phyloP scores from a whole-genome alignment of 306 rosid genomes.

The Prosopis cineraria region DNA sequence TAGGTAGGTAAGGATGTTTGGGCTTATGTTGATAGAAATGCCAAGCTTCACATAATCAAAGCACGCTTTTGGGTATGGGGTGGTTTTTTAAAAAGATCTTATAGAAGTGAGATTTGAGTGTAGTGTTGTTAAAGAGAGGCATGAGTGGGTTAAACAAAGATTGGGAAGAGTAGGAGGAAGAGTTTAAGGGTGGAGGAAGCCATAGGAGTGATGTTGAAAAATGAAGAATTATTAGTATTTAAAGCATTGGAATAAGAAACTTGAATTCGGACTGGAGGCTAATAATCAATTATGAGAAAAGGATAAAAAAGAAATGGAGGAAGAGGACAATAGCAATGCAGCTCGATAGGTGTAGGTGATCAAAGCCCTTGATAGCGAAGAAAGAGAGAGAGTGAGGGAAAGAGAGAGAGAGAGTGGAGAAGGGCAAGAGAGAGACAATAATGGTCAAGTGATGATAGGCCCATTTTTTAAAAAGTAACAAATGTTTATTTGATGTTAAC shows the following conservation, averaged over 20 bases:
- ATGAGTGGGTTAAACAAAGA: slow-evolving; percentile 25
- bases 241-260: background rate
- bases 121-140: slow-evolving; percentile 24
- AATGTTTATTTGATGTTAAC: no score
- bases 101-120: slow-evolving; percentile 46
- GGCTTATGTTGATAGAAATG: slow-evolving; percentile 59
- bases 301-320: background rate
- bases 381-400: no score
- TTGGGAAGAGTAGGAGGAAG: slow-evolving; percentile 44
- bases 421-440: no score
- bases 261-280: background rate
- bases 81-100: slow-evolving; percentile 55
- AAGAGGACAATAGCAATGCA: background rate
- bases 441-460: no score
- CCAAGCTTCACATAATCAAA: slow-evolving; percentile 67
- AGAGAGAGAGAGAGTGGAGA: no score
- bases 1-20: slow-evolving; percentile 57
- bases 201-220: slow-evolving; percentile 39
- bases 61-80: slow-evolving; percentile 60
- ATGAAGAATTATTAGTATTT: slow-evolving; percentile 1
- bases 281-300: background rate
- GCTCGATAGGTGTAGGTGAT: no score
- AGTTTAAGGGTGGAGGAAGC: slow-evolving; percentile 46
- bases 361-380: no score
- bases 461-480: no score